Conservation (phyloP, 2,329 filamentous ascomycete species). For the Cladosporium sp. region DNA sequence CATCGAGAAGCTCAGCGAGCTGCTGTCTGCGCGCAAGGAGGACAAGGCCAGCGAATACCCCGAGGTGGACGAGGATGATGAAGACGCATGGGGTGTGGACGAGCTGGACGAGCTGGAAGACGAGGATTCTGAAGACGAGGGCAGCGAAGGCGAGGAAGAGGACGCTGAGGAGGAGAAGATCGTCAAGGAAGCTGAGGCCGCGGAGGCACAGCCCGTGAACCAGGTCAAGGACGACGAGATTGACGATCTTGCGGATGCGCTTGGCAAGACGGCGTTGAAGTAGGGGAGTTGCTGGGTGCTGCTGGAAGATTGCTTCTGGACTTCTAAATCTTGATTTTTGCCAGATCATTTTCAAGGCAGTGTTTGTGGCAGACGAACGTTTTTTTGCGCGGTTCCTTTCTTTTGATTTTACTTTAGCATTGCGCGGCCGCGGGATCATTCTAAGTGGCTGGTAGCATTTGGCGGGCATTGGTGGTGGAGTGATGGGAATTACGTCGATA, state of each 20-base stretch:
- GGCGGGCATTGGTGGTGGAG: background rate
- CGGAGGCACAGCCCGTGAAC: constrained; percentile 71
- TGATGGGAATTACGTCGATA: background rate
- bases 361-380: background rate
- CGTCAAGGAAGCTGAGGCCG: constrained; percentile 67
- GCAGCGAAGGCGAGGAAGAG: constrained; percentile 66
- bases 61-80: constrained; percentile 64
- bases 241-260: constrained; percentile 72
- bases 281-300: constrained; percentile 22
- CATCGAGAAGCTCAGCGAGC: constrained; percentile 65
- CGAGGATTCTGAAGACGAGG: constrained; percentile 60
- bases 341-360: background rate
- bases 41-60: constrained; percentile 54
- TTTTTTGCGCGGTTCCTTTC: background rate
- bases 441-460: background rate
- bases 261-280: constrained; percentile 66
- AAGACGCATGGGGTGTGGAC: constrained; percentile 83
- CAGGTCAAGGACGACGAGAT: constrained; percentile 74
- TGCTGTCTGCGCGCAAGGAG: constrained; percentile 54
- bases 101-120: constrained; percentile 84
- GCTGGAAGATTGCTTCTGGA: background rate
- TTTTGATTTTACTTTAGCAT: background rate
- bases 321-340: background rate
- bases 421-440: background rate
- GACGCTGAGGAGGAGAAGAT: constrained; percentile 51